Conservation (phyloP, 352 stramenopile genomes). For the Pythium phragmiticola region DNA sequence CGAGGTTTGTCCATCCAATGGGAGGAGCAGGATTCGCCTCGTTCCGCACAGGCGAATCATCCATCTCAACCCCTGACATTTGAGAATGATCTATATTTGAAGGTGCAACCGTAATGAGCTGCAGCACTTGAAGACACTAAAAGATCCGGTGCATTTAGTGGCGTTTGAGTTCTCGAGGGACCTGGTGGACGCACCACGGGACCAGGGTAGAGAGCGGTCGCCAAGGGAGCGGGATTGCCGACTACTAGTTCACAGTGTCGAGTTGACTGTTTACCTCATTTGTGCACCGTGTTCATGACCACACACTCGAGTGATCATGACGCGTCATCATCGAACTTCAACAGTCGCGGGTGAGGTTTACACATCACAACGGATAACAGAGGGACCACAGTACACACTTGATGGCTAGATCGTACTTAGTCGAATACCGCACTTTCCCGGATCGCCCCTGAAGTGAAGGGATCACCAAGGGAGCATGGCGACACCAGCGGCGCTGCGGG, state of each 20-base stretch:
- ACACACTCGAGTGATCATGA: conserved; percentile 10
- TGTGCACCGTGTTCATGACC: background rate
- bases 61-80: too few species aligned
- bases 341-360: conserved; percentile 19
- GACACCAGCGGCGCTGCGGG: conserved; percentile 36
- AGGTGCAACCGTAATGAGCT: background rate
- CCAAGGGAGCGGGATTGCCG: too few species aligned
- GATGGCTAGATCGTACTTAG: conserved; percentile 19
- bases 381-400: background rate
- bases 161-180: too few species aligned
- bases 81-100: background rate
- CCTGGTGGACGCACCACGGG: too few species aligned
- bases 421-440: conserved; percentile 4
- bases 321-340: conserved; percentile 29
- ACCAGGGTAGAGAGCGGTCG: too few species aligned
- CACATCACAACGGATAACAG: background rate
- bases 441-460: background rate
- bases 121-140: too few species aligned
- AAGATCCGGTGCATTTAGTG: too few species aligned
- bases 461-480: conserved; percentile 4
- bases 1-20: too few species aligned
- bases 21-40: too few species aligned
- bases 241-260: too few species aligned
- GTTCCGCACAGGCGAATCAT: too few species aligned
- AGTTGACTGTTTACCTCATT: background rate